Conservation (phyloP, 2,329 filamentous ascomycete genomes). For the Epicoccum sorghinum region DNA sequence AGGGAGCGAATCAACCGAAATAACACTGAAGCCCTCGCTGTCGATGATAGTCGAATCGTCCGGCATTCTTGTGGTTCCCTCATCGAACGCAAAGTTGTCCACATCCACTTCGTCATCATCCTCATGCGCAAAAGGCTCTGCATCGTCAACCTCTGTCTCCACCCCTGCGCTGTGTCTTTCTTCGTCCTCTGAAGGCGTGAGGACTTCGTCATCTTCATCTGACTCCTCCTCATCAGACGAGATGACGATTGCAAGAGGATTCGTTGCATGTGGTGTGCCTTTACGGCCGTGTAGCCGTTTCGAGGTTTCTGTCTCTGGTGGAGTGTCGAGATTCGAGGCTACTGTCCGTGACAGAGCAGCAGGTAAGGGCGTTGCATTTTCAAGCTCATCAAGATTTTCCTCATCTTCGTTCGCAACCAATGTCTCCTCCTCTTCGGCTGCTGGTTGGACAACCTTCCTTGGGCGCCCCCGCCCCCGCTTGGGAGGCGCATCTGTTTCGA, state of each 20-base stretch:
- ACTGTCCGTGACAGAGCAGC: constrained; percentile 4
- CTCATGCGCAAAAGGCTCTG: constrained; percentile 17
- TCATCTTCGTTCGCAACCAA: constrained; percentile 10
- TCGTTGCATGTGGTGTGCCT: constrained; percentile 37
- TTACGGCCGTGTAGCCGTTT: constrained; percentile 31
- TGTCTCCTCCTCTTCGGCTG: constrained; percentile 25
- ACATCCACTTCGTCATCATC: constrained; percentile 30
- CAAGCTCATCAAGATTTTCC: neutral
- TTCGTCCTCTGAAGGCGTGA: constrained; percentile 37
- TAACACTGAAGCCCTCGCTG: constrained; percentile 59
- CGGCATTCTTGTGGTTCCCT: constrained; percentile 40
- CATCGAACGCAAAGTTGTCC: constrained; percentile 37
- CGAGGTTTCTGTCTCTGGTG: constrained; percentile 11
- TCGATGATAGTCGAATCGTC: constrained; percentile 55
- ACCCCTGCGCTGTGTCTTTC: neutral
- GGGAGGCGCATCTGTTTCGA: constrained; percentile 31
- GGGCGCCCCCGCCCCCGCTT: constrained; percentile 43
- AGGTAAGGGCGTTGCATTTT: constrained; percentile 15
- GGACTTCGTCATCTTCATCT: constrained; percentile 27
- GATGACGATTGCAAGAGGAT: constrained; percentile 17
- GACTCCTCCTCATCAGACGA: constrained; percentile 31
- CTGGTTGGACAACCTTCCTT: constrained; percentile 37
- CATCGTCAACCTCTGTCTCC: neutral
- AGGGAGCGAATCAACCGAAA: constrained; percentile 55
- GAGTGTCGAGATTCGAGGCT: constrained; percentile 11